Percentiles rank a stretch among this genome's conserved stretches.
phyloP scores from a whole-genome alignment of 352 stramenopile species.

The Aphanomyces astaci region DNA sequence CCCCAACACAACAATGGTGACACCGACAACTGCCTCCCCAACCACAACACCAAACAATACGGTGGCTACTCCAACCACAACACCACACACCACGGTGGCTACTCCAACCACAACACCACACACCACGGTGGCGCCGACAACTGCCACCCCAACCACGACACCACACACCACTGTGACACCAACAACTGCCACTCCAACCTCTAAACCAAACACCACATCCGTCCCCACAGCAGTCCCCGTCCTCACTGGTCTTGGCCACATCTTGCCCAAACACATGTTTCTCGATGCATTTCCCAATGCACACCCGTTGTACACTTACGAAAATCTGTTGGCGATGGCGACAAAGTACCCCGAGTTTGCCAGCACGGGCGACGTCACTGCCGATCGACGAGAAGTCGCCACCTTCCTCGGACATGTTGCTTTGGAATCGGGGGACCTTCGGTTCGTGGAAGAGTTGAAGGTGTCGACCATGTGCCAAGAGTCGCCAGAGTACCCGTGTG shows the following conservation, averaged over 20 bases:
- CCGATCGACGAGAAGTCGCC: slow-evolving; percentile 38
- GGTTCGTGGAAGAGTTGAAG: slow-evolving; percentile 37
- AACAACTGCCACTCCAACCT: neutral
- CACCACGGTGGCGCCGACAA: neutral
- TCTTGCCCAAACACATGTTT: slow-evolving; percentile 37
- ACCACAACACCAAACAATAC: neutral
- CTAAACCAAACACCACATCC: neutral
- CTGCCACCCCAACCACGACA: neutral
- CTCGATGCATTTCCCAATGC: slow-evolving; percentile 33
- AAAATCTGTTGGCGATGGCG: slow-evolving; percentile 33
- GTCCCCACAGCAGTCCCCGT: neutral
- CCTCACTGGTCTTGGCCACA: slow-evolving; percentile 28
- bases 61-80: neutral
- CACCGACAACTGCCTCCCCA: too few species aligned
- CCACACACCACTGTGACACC: neutral
- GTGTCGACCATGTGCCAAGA: slow-evolving; percentile 40
- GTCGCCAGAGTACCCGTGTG: slow-evolving; percentile 28
- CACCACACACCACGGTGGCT: neutral
- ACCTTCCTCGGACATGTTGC: slow-evolving; percentile 40
- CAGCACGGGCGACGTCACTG: slow-evolving; percentile 34
- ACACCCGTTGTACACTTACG: slow-evolving; percentile 36
- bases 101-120: neutral
- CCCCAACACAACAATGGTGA: neutral
- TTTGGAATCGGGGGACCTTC: slow-evolving; percentile 40
- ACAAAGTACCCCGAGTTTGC: slow-evolving; percentile 39